Conservation (phyloP, 1,284 basidiomycete genomes). For the Ustilago xerochloae region DNA sequence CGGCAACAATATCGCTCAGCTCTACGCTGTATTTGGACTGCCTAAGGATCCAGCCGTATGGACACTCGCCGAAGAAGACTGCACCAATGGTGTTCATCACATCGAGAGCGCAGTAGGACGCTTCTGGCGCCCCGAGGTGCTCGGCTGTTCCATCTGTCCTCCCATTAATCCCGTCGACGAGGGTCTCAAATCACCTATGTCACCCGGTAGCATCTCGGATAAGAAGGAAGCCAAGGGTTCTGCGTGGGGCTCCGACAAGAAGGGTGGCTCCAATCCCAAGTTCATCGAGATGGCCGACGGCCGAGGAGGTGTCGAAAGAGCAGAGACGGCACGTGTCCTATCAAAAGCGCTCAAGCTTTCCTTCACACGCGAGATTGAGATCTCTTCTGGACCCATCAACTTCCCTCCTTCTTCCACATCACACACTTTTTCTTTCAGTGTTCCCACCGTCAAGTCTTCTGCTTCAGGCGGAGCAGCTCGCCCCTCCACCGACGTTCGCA, state of each 20-base stretch:
- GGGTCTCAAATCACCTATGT: constrained; percentile 15
- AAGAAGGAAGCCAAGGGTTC: constrained; percentile 36
- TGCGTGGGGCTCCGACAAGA: constrained; percentile 53
- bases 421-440: constrained; percentile 86
- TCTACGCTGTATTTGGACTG: constrained; percentile 72
- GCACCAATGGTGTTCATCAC: constrained; percentile 83
- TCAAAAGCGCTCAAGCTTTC: constrained; percentile 73
- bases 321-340: constrained; percentile 60
- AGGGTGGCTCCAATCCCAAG: constrained; percentile 57
- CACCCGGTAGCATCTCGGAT: constrained; percentile 10
- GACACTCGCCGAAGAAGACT: constrained; percentile 90
- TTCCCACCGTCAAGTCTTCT: constrained; percentile 56
- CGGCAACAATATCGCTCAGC: constrained; percentile 69
- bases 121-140: constrained; percentile 93
- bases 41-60: constrained; percentile 73
- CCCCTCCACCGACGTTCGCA: constrained; percentile 37
- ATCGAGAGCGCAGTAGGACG: constrained; percentile 86
- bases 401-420: constrained; percentile 77
- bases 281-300: constrained; percentile 65
- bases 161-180: constrained; percentile 42
- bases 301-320: constrained; percentile 57
- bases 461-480: constrained; percentile 26
- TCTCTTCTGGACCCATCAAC: constrained; percentile 69
- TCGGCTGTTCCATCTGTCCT: constrained; percentile 70
- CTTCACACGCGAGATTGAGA: constrained; percentile 91